phyloP scores from a whole-genome alignment of 768 basidiomycete genomes.

The Rhizopogon vulgaris region DNA sequence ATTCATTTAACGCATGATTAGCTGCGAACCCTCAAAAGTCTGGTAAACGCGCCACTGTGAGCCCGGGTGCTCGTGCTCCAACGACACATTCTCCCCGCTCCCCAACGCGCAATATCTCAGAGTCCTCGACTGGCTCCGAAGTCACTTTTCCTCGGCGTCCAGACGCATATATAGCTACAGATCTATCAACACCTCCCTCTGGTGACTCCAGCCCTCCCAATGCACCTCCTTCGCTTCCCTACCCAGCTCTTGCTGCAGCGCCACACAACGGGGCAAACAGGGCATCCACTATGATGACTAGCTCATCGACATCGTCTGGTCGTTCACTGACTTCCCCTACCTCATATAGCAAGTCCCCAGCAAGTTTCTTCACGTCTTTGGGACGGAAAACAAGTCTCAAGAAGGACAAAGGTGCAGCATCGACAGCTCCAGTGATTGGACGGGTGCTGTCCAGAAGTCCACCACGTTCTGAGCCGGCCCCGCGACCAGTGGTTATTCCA shows the following conservation, averaged over 20 bases:
- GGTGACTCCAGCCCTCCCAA: conserved; percentile 49
- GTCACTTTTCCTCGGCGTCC: conserved; percentile 73
- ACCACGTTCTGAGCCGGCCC: conserved; percentile 22
- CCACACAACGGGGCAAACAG: conserved; percentile 20
- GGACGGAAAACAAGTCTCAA: conserved; percentile 62
- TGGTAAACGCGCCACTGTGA: conserved; percentile 22
- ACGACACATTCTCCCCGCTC: conserved; percentile 39
- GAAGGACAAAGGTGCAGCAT: conserved; percentile 23
- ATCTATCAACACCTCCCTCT: conserved; percentile 46
- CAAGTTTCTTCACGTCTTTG: conserved; percentile 69
- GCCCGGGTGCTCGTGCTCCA: conserved; percentile 18
- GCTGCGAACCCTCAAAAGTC: conserved; percentile 17
- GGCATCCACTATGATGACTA: conserved; percentile 27
- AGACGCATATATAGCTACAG: conserved; percentile 76
- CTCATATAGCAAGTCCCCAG: conserved; percentile 35
- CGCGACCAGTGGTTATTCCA: conserved; percentile 26
- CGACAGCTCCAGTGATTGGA: conserved; percentile 25
- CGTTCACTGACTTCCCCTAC: conserved; percentile 42
- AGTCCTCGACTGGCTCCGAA: conserved; percentile 67
- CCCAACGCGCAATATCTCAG: conserved; percentile 63
- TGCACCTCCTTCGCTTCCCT: conserved; percentile 60
- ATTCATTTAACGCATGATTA: conserved; percentile 7
- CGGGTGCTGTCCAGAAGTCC: conserved; percentile 34
- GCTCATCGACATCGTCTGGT: conserved; percentile 41
- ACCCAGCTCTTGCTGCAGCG: conserved; percentile 56